Percentiles rank a stretch among this genome's conserved stretches.
Evolutionary conservation across 2,329 filamentous ascomycete genomes (phyloP).

Genomic region (Cercospora citrullina): DNA sequence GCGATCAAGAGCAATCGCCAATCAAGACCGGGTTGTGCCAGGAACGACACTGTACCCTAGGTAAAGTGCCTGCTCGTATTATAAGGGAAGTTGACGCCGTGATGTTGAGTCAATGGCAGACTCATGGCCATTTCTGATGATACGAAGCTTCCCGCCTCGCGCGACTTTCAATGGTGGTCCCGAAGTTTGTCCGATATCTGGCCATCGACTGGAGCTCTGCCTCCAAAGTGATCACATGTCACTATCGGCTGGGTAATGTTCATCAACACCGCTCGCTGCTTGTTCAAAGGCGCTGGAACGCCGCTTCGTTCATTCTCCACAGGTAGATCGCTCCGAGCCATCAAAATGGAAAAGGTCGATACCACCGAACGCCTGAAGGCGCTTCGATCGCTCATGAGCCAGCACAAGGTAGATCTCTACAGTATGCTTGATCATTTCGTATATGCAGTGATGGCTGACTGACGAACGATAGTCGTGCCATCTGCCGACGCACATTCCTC

Average conservation of each 20-base stretch:
- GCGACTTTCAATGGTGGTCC: background rate
- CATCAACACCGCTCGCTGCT: constrained; percentile 15
- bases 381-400: constrained; percentile 82
- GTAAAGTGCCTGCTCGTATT: background rate
- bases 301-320: constrained; percentile 29
- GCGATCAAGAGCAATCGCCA: background rate
- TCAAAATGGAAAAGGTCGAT: constrained; percentile 74
- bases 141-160: background rate
- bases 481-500: constrained; percentile 97
- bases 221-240: constrained; percentile 11
- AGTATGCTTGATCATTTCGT: constrained; percentile 56
- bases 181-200: constrained; percentile 7
- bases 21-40: background rate
- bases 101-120: constrained; percentile 13
- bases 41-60: background rate
- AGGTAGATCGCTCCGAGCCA: constrained; percentile 20
- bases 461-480: constrained; percentile 68
- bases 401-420: constrained; percentile 86
- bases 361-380: constrained; percentile 73
- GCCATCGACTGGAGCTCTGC: background rate
- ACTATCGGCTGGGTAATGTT: constrained; percentile 17
- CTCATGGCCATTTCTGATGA: constrained; percentile 3
- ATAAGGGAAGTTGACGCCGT: background rate
- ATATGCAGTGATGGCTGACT: constrained; percentile 41
- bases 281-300: constrained; percentile 9